Base-by-base conservation (phyloP, 1,139 yeast genomes). In the Hansenula lynferdii region DNA sequence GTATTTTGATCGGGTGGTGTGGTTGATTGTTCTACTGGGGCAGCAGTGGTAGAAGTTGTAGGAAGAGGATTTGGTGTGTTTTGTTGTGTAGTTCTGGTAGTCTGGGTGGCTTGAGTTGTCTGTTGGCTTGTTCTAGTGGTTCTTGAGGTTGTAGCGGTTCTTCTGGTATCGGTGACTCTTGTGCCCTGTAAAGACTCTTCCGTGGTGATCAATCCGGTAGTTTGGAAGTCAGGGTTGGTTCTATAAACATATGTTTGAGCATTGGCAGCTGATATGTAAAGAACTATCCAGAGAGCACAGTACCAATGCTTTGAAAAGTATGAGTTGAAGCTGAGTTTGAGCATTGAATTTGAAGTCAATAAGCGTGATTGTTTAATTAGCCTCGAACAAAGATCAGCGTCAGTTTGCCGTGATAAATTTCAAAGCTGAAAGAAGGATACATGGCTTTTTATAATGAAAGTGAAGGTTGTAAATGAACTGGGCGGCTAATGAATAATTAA, bases 131-230 rank as follows among this genome's bases (percentile, higher is more conserved):
- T n/a, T n/a, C n/a, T n/a, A n/a, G n/a, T 39, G n/a, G 19, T 17
- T 16, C 38, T 34, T 2, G 29, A 28, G 19, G 38, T 34, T 9
- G 43, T 39, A 5, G 20, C 36, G 15, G 26, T 12, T 12, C 26
- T 28, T 2, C 40, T 34, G 2, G 49, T 49, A 30, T 43, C 34
- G 8, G 51, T 48, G 35, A 42, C 42, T 33, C 39, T 26, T 5
- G 52, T 49, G 10, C 53, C 52, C 16, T 31, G 35, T 12, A 48
- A 39, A 3, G 43, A 39, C 2, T 27, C 38, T 2, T 45, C 29
- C 4, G 50, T 48, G 22, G 54, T 50, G 39, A 48, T 47, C 19
- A 44, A 37, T 4, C 36, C 34, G 6, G 47, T 44, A 26, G 42
- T 41, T n/a, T 39, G 42, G 34, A 50, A 48, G 37, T 47, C 25